These are phyloP conservation scores for Clohesyomyces aquaticus DNA, from an alignment of 495 filamentous ascomycete genomes.

Conservation along the genomic window DNA sequence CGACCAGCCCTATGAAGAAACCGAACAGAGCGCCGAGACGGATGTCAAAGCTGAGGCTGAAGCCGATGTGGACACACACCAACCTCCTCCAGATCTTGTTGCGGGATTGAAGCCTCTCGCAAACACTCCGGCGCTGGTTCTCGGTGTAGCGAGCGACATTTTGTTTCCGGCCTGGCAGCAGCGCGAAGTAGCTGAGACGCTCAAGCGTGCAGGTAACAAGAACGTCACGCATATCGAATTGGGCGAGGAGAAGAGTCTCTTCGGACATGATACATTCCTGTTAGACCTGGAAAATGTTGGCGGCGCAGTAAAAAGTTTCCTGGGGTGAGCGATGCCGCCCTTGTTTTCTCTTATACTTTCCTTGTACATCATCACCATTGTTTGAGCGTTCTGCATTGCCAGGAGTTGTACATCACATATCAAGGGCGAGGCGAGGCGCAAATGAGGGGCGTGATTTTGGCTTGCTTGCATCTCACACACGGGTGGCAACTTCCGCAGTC, in stretches of 20 bases:
- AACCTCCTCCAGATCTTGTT: constrained; percentile 77
- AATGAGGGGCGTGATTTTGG: background rate
- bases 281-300: constrained; percentile 92
- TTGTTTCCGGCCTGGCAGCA: constrained; percentile 99
- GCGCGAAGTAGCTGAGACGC: constrained; percentile 85
- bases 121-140: constrained; percentile 78
- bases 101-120: constrained; percentile 70
- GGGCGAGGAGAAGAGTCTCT: constrained; percentile 87
- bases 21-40: constrained; percentile 50
- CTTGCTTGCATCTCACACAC: too few species aligned
- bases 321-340: constrained; percentile 53
- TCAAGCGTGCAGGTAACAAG: constrained; percentile 74
- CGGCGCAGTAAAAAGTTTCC: constrained; percentile 75
- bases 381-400: constrained; percentile 9
- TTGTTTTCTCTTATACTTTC: too few species aligned
- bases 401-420: constrained; percentile 3
- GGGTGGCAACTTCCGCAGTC: too few species aligned
- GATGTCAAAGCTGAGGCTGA: constrained; percentile 20
- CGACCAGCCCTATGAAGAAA: constrained; percentile 81
- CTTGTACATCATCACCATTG: too few species aligned
- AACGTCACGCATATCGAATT: constrained; percentile 85
- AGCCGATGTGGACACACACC: constrained; percentile 28
- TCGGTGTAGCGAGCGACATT: constrained; percentile 95
- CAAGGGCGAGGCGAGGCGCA: too few species aligned
- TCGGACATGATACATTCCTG: constrained; percentile 96